These are phyloP conservation scores for Coniella lustricola DNA, from an alignment of 2,329 filamentous ascomycete genomes.

Conservation along the genomic window DNA sequence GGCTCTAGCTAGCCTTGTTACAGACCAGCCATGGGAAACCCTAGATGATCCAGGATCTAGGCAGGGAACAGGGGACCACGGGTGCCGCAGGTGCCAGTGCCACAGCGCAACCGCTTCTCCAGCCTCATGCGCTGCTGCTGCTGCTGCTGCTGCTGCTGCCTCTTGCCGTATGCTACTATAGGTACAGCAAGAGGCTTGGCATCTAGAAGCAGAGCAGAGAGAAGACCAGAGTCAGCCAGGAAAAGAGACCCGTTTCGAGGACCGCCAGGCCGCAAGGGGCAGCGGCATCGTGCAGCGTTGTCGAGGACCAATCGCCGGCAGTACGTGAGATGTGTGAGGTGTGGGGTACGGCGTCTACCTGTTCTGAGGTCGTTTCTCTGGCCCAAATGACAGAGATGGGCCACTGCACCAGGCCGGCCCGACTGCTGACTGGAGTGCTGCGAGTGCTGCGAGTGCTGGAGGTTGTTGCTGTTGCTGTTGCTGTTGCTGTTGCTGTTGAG, in stretches of 20 bases:
- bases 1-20: constrained; percentile 36
- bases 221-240: not conserved
- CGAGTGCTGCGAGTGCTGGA: too few species aligned
- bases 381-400: too few species aligned
- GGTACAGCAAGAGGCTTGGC: constrained; percentile 3
- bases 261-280: not conserved
- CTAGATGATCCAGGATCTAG: constrained; percentile 5
- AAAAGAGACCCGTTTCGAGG: constrained; percentile 5
- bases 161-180: too few species aligned
- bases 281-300: not conserved
- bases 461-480: too few species aligned
- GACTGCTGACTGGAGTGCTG: too few species aligned
- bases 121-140: too few species aligned
- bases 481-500: too few species aligned
- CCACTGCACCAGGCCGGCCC: too few species aligned
- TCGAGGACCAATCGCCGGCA: not conserved
- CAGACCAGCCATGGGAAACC: constrained; percentile 24
- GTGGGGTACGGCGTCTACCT: constrained; percentile 13
- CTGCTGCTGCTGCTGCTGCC: constrained; percentile 11
- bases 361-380: constrained; percentile 1
- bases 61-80: too few species aligned
- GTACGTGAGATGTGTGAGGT: constrained; percentile 4
- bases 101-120: constrained; percentile 8
- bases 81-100: too few species aligned
- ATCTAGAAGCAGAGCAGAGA: not conserved